Evolutionary conservation across 495 filamentous ascomycete species (phyloP).

Genomic region (Podospora australis): DNA sequence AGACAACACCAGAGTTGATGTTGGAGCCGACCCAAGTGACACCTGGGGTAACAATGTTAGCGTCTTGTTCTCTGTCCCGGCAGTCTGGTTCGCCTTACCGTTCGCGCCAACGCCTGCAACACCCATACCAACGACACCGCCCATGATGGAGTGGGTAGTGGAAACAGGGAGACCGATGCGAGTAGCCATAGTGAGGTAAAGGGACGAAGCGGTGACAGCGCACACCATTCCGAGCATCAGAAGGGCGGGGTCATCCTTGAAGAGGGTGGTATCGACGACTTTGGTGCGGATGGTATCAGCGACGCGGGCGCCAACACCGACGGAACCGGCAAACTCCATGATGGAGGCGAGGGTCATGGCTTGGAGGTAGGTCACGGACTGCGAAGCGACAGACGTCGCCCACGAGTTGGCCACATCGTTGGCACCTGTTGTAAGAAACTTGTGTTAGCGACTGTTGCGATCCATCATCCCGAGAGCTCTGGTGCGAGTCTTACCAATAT

Average conservation of each 20-base stretch:
- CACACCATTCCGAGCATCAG: slow-evolving; percentile 60
- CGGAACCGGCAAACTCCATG: slow-evolving; percentile 61
- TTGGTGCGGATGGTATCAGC: slow-evolving; percentile 63
- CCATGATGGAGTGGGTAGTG: slow-evolving; percentile 59
- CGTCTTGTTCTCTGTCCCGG: neutral
- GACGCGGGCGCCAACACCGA: slow-evolving; percentile 57
- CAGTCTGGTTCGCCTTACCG: slow-evolving; percentile 39
- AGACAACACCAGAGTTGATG: slow-evolving; percentile 42
- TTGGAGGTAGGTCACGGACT: slow-evolving; percentile 59
- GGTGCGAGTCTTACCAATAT: slow-evolving; percentile 43
- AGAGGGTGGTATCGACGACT: slow-evolving; percentile 50
- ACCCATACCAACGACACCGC: slow-evolving; percentile 57
- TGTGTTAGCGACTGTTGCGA: neutral
- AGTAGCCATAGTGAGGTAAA: slow-evolving; percentile 56
- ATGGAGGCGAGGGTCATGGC: slow-evolving; percentile 62
- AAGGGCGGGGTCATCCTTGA: slow-evolving; percentile 44
- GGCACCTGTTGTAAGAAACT: slow-evolving; percentile 25
- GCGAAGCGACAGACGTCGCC: slow-evolving; percentile 63
- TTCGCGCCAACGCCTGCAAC: slow-evolving; percentile 47
- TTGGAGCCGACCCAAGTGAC: slow-evolving; percentile 50
- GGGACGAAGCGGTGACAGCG: slow-evolving; percentile 51
- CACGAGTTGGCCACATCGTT: slow-evolving; percentile 77
- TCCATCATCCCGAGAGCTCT: neutral
- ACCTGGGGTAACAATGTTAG: neutral
- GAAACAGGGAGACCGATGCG: slow-evolving; percentile 52